Conservation (phyloP, 2,329 filamentous ascomycete genomes). For the Pseudohalonectria lignicola region DNA sequence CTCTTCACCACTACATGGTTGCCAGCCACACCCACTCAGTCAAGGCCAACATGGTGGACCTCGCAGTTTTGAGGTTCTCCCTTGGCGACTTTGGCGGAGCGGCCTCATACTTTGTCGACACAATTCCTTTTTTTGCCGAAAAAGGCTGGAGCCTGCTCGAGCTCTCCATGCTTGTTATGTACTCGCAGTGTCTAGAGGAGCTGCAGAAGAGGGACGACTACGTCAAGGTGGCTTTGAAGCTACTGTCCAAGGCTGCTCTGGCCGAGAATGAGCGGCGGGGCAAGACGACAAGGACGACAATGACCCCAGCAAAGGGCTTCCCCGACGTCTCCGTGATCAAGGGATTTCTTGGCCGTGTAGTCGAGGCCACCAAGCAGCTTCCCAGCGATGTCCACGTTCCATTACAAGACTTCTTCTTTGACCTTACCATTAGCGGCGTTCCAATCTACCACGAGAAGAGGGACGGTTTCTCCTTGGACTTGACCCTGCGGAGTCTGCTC, state of each 20-base stretch:
- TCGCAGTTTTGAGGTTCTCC: constrained; percentile 75
- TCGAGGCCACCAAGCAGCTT: constrained; percentile 31
- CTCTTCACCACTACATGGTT: constrained; percentile 71
- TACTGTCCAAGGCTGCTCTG: constrained; percentile 57
- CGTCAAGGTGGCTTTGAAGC: constrained; percentile 60
- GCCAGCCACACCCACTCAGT: constrained; percentile 70
- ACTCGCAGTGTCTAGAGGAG: constrained; percentile 69
- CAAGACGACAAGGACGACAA: background rate
- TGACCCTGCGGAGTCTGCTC: constrained; percentile 63
- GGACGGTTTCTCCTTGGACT: constrained; percentile 63
- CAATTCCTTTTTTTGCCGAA: constrained; percentile 69
- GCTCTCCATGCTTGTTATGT: constrained; percentile 74
- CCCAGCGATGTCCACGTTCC: constrained; percentile 53
- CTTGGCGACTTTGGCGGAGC: constrained; percentile 64
- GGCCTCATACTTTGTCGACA: constrained; percentile 64
- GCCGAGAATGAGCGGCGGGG: constrained; percentile 23
- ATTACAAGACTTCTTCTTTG: constrained; percentile 62
- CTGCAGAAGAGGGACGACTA: constrained; percentile 71
- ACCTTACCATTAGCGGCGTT: constrained; percentile 55
- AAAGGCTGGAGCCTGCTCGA: constrained; percentile 73
- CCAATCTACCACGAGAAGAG: constrained; percentile 58
- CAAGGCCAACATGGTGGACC: constrained; percentile 68
- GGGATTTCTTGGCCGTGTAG: constrained; percentile 35
- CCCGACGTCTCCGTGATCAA: constrained; percentile 27
- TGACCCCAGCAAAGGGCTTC: background rate